A percentile compares a stretch with the other conserved stretches of the same genome.
phyloP scores from a whole-genome alignment of 768 basidiomycete species.

The Termitomyces titanicus region DNA sequence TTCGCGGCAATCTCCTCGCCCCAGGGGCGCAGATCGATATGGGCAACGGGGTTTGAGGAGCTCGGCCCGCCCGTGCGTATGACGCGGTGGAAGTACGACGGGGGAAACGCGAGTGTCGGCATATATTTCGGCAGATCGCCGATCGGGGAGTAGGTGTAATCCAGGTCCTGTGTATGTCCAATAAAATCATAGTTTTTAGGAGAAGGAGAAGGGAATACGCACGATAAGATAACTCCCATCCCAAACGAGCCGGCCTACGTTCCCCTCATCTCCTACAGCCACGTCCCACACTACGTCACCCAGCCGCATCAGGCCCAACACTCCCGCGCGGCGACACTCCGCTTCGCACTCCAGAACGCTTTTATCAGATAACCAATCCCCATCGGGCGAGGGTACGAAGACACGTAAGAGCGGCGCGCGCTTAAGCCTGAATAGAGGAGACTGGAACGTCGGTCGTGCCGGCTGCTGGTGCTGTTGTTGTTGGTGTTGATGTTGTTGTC shows the following conservation, averaged over 20 bases:
- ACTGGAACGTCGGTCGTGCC: slow-evolving; percentile 41
- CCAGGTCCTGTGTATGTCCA: slow-evolving; percentile 85
- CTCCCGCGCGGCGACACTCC: slow-evolving; percentile 69
- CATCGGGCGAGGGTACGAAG: slow-evolving; percentile 84
- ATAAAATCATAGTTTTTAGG: no score
- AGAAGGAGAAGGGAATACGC: slow-evolving; percentile 28
- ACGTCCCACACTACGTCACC: slow-evolving; percentile 89
- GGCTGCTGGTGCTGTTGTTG: neutral
- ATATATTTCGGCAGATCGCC: slow-evolving; percentile 82
- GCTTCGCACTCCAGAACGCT: slow-evolving; percentile 81
- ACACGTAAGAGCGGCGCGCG: slow-evolving; percentile 77
- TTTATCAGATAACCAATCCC: slow-evolving; percentile 81
- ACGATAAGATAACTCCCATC: slow-evolving; percentile 88
- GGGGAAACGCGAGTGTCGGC: slow-evolving; percentile 76
- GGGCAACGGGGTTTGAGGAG: slow-evolving; percentile 57
- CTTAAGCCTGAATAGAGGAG: slow-evolving; percentile 65
- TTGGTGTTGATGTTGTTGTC: slow-evolving; percentile 7
- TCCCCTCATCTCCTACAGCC: slow-evolving; percentile 83
- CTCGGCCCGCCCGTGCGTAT: slow-evolving; percentile 54
- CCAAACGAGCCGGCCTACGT: slow-evolving; percentile 81
- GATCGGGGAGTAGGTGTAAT: slow-evolving; percentile 72
- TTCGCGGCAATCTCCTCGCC: slow-evolving; percentile 72
- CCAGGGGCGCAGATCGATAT: slow-evolving; percentile 77
- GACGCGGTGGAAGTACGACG: slow-evolving; percentile 87
- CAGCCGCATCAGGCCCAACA: slow-evolving; percentile 56